Conservation (phyloP, 2,329 filamentous ascomycete species). For the Thermoascus crustaceus region DNA sequence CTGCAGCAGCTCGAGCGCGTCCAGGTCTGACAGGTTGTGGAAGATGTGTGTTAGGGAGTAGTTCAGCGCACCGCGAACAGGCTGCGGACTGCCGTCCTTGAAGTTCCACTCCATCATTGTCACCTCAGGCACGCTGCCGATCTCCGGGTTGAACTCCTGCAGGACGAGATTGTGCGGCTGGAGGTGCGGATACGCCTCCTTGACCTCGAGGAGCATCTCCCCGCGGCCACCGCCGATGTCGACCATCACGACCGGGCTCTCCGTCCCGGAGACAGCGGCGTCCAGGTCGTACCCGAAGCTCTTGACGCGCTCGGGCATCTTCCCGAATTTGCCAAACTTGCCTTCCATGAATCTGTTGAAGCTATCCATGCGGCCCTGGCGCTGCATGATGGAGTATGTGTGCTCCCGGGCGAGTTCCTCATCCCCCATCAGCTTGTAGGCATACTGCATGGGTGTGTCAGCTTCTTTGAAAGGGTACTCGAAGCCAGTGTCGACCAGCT, state of each 20-base stretch:
- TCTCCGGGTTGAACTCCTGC: slow-evolving; percentile 29
- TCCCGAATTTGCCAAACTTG: slow-evolving; percentile 29
- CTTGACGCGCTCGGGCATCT: slow-evolving; percentile 23
- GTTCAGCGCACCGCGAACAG: slow-evolving; percentile 23
- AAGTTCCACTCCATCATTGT: slow-evolving; percentile 29
- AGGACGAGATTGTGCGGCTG: slow-evolving; percentile 21
- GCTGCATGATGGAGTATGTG: slow-evolving; percentile 30
- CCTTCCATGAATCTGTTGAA: slow-evolving; percentile 34
- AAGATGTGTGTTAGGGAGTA: slow-evolving; percentile 30
- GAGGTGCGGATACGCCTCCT: slow-evolving; percentile 25
- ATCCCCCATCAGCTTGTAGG: slow-evolving; percentile 24
- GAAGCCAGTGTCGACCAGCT: slow-evolving; percentile 26
- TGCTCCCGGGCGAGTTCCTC: slow-evolving; percentile 21
- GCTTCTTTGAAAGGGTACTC: slow-evolving; percentile 27
- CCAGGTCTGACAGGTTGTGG: slow-evolving; percentile 30
- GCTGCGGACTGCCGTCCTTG: slow-evolving; percentile 25
- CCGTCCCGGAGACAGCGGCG: slow-evolving; percentile 11
- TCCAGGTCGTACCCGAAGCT: slow-evolving; percentile 26
- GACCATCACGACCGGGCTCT: slow-evolving; percentile 19
- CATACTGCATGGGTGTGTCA: slow-evolving; percentile 28
- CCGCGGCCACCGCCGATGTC: slow-evolving; percentile 33
- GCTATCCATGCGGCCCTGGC: slow-evolving; percentile 29
- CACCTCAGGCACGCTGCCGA: slow-evolving; percentile 19
- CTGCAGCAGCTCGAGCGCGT: slow-evolving; percentile 27
- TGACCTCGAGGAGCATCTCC: slow-evolving; percentile 29